phyloP scores from a whole-genome alignment of 176 grass and related monocot genomes.

The Rhynchospora tenuis region DNA sequence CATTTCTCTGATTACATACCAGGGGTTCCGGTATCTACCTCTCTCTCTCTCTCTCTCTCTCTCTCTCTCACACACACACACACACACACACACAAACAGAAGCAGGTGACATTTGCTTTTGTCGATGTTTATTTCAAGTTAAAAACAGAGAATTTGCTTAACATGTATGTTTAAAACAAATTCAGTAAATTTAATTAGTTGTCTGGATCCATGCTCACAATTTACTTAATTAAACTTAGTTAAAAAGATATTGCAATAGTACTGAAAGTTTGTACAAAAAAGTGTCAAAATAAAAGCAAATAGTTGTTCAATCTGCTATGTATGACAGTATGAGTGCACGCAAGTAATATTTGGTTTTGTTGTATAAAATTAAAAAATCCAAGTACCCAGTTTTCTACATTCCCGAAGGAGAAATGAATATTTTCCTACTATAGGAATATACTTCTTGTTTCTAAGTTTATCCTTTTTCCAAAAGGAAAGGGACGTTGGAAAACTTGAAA shows the following conservation, averaged over 20 bases:
- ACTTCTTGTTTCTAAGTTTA: not conserved
- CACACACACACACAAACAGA: not conserved
- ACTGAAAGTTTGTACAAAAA: not conserved
- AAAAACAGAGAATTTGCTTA: not conserved
- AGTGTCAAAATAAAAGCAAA: not conserved
- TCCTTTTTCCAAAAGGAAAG: not conserved
- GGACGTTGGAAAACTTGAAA: not conserved
- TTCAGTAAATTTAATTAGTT: not conserved
- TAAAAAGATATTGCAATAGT: not conserved
- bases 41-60: not conserved
- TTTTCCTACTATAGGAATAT: not conserved
- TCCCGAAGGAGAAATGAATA: not conserved
- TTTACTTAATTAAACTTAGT: not conserved
- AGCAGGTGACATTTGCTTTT: not conserved
- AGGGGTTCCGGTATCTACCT: slow-evolving; percentile 25
- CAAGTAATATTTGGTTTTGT: not conserved
- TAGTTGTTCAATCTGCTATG: not conserved
- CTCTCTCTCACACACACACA: not conserved
- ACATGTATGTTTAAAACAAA: not conserved
- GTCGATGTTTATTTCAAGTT: not conserved
- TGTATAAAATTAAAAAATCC: not conserved
- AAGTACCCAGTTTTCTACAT: not conserved
- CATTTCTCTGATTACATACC: slow-evolving; percentile 62
- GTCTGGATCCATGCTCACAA: not conserved
- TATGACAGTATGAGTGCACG: not conserved